phyloP scores from a whole-genome alignment of 805 yeast genomes.

The Candida ponderosae region DNA sequence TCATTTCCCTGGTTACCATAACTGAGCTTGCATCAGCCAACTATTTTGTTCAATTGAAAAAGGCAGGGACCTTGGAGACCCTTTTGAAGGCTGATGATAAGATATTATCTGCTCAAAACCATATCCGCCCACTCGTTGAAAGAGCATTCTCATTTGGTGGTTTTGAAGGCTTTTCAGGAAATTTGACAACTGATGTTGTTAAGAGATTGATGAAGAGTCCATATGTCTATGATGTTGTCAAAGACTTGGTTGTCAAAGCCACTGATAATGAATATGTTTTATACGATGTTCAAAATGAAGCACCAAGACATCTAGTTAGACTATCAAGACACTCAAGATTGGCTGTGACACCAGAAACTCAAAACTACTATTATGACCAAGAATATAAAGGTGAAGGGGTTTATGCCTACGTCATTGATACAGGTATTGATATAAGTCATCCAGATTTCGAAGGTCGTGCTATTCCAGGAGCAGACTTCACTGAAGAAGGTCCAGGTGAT shows the following conservation, averaged over 20 bases:
- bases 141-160: constrained; percentile 58
- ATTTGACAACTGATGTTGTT: constrained; percentile 40
- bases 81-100: constrained; percentile 38
- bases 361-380: constrained; percentile 41
- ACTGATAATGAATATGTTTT: constrained; percentile 29
- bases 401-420: constrained; percentile 73
- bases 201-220: constrained; percentile 48
- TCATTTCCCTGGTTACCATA: too few species aligned
- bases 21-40: constrained; percentile 6
- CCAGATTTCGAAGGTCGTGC: constrained; percentile 63
- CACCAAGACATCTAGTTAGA: constrained; percentile 65
- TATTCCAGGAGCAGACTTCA: constrained; percentile 49
- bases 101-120: constrained; percentile 24
- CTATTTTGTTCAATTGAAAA: constrained; percentile 46
- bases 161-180: constrained; percentile 65
- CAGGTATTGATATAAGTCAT: constrained; percentile 63
- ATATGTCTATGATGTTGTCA: constrained; percentile 58
- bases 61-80: constrained; percentile 38
- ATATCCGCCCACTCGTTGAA: constrained; percentile 38
- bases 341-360: constrained; percentile 20
- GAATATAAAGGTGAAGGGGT: constrained; percentile 48
- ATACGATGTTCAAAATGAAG: constrained; percentile 32
- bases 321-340: constrained; percentile 41
- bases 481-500: constrained; percentile 59
- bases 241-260: constrained; percentile 56